Evolutionary conservation across 2,329 filamentous ascomycete genomes (phyloP).

Genomic region (Coniochaeta hoffmannii): DNA sequence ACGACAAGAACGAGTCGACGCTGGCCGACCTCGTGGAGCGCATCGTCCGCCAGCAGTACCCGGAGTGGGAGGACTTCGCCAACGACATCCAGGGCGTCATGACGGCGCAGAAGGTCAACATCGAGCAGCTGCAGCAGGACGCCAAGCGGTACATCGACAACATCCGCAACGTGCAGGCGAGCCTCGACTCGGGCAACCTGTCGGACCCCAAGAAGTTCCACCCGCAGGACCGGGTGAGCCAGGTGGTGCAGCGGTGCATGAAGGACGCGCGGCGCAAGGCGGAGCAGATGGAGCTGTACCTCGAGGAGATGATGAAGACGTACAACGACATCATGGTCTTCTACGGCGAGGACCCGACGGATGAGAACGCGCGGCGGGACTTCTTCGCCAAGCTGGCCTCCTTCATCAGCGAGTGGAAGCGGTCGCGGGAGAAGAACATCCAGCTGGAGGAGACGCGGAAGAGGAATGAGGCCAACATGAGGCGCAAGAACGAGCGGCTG

Average conservation of each 20-base stretch:
- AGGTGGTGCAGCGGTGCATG: constrained; percentile 88
- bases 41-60: constrained; percentile 92
- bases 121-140: constrained; percentile 82
- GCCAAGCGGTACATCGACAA: constrained; percentile 91
- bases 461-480: constrained; percentile 86
- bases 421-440: constrained; percentile 88
- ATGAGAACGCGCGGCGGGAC: constrained; percentile 87
- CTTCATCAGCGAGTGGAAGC: constrained; percentile 94
- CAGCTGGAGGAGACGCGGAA: constrained; percentile 71
- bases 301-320: constrained; percentile 84
- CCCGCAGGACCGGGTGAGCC: constrained; percentile 87
- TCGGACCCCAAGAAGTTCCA: constrained; percentile 98
- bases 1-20: constrained; percentile 96
- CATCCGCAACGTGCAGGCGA: constrained; percentile 87
- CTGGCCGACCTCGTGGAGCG: constrained; percentile 94
- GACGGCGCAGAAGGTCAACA: constrained; percentile 80
- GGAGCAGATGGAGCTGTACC: constrained; percentile 87
- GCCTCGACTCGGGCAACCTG: constrained; percentile 85
- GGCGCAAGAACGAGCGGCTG: constrained; percentile 73
- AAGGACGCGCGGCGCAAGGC: constrained; percentile 94
- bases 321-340: constrained; percentile 96
- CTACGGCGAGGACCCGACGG: constrained; percentile 87
- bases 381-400: constrained; percentile 91
- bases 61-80: constrained; percentile 85
- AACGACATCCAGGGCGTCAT: constrained; percentile 79